These are phyloP conservation scores for Diutina sp. DNA, from an alignment of 1,139 yeast species.

Conservation along the genomic window DNA sequence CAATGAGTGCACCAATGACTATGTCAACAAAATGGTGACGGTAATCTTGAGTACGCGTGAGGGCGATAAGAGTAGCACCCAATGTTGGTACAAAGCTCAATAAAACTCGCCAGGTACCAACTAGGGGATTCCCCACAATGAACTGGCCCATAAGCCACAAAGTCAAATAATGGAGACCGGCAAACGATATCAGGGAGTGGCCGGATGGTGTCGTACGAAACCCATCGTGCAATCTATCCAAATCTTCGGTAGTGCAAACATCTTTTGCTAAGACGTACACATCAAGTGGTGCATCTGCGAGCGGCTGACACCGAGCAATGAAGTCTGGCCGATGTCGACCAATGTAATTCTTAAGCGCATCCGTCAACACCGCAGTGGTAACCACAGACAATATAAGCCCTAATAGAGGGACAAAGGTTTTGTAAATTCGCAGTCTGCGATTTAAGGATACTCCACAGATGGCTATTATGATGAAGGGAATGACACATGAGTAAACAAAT, in stretches of 20 bases:
- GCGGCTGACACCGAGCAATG: slow-evolving; percentile 55
- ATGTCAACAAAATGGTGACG: slow-evolving; percentile 70
- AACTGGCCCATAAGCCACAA: slow-evolving; percentile 58
- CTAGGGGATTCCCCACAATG: slow-evolving; percentile 17
- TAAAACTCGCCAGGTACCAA: slow-evolving; percentile 42
- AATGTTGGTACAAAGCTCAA: slow-evolving; percentile 25
- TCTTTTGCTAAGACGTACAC: slow-evolving; percentile 40
- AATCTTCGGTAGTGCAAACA: slow-evolving; percentile 45
- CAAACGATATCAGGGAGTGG: slow-evolving; percentile 8
- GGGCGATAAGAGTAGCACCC: slow-evolving; percentile 53
- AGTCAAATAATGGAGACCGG: slow-evolving; percentile 49
- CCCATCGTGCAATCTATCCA: slow-evolving; percentile 43
- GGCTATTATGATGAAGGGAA: slow-evolving; percentile 21
- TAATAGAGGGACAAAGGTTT: slow-evolving; percentile 23
- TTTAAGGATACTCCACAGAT: slow-evolving; percentile 14
- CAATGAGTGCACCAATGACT: slow-evolving; percentile 44
- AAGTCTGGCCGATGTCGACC: slow-evolving; percentile 77
- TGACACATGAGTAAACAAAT: slow-evolving; percentile 23
- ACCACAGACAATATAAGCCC: slow-evolving; percentile 27
- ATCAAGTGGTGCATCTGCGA: slow-evolving; percentile 31
- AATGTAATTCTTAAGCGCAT: slow-evolving; percentile 51
- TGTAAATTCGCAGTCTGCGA: slow-evolving; percentile 23
- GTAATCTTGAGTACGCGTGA: slow-evolving; percentile 67
- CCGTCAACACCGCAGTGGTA: slow-evolving; percentile 31
- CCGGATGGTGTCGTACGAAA: slow-evolving; percentile 53